Conservation (phyloP, 164 flowering plant genomes). For the Nymphaea thermarum region DNA sequence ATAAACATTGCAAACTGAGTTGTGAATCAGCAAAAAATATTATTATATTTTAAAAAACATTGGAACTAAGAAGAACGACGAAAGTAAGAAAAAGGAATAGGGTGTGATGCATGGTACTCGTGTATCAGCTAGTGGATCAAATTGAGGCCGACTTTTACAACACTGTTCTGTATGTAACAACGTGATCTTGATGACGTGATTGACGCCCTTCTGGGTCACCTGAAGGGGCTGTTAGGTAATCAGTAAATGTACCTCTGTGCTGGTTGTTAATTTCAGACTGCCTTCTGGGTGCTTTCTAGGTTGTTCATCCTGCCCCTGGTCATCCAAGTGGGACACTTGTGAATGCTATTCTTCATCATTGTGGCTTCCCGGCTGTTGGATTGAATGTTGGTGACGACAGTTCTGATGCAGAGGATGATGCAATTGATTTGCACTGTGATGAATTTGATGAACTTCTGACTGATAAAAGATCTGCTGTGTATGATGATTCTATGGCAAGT, state of each 20-base stretch:
- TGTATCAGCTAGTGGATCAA: too few relatives aligned
- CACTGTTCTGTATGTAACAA: too few relatives aligned
- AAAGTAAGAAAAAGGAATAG: too few relatives aligned
- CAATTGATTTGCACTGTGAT: conserved; percentile 21
- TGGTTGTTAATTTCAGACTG: neutral
- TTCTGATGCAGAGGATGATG: conserved; percentile 40
- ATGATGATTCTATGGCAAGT: conserved; percentile 9
- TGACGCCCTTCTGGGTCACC: too few relatives aligned
- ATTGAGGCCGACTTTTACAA: too few relatives aligned
- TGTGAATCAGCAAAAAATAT: too few relatives aligned
- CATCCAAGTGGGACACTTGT: conserved; percentile 89
- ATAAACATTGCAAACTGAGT: too few relatives aligned
- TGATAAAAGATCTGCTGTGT: conserved; percentile 13
- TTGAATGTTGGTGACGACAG: conserved; percentile 18
- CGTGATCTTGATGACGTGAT: too few relatives aligned
- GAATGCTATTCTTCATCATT: conserved; percentile 84
- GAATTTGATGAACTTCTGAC: conserved; percentile 21
- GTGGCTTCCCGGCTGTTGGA: conserved; percentile 51
- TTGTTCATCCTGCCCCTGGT: conserved; percentile 99
- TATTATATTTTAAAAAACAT: too few relatives aligned
- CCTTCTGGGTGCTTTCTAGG: conserved; percentile 27
- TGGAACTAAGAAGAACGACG: too few relatives aligned
- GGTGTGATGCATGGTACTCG: too few relatives aligned
- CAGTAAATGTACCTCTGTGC: neutral
- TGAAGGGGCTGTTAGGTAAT: neutral